Base-by-base conservation (phyloP, 352 stramenopile genomes). In the Phytophthora chlamydospora region DNA sequence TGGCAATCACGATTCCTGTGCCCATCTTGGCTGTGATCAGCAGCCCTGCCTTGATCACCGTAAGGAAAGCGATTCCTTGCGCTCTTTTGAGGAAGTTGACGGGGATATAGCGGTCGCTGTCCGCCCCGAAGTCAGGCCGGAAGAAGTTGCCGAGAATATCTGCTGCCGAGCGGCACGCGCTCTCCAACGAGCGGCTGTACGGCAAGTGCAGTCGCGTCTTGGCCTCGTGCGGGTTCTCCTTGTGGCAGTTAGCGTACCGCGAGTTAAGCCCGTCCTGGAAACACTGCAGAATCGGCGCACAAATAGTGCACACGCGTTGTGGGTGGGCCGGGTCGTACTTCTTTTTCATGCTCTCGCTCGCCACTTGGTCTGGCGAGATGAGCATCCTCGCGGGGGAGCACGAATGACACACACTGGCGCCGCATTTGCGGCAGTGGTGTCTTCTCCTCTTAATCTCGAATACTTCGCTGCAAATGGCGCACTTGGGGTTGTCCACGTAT, bases 1-100 rank as follows among this genome's bases (percentile, higher is more conserved):
- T 91, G 10, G 91, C 89, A 43, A 98, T 92, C 10, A 98, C 96
- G 29, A 98, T 83, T 34, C 88, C 88, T 0, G 78, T 93, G 27
- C 88, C 88, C 24, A 89, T 74, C 55, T 91, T 93, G 41, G 85
- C 88, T 3, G 85, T 90, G 35, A 93, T 88, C n/a, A 96, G 62
- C 16, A 96, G 43, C 0, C 88, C 88, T 7, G 85, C 88, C 46
- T 95, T 94, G 57, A 95, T 79, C 21, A 93, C 83, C 3, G 86
- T 96, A 27, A 96, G 75, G 64, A 96, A 92, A 19, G 85, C 88
- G 13, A 96, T 73, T 7, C 86, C 86, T 40, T 95, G 83, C 3
- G 86, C 86, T 27, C 85, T 78, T 59, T 93, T 88, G 17, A 96
- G 76, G 42, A 96, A 90, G 27, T 76, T 77, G 2, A 91, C 77